These are phyloP conservation scores for Aureobasidium melanogenum DNA, from an alignment of 2,329 filamentous ascomycete genomes.

Conservation along the genomic window DNA sequence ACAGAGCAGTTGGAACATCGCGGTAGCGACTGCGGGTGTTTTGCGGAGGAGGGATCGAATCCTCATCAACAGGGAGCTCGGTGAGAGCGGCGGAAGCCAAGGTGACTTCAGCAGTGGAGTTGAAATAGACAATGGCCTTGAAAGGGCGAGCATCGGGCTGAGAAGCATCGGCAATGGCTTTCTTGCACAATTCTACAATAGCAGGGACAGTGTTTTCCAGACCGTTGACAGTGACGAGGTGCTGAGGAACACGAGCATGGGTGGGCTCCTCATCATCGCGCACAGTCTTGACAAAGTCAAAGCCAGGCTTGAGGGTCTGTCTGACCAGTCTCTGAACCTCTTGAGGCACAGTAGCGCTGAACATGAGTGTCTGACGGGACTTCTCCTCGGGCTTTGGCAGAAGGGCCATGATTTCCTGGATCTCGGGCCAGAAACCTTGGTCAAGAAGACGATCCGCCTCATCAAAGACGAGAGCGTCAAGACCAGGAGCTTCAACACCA, in stretches of 20 bases:
- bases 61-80: slow-evolving; percentile 28
- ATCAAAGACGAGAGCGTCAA: slow-evolving; percentile 54
- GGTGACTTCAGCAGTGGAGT: slow-evolving; percentile 65
- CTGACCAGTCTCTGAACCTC: slow-evolving; percentile 75
- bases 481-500: slow-evolving; percentile 54
- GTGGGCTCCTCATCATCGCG: slow-evolving; percentile 72
- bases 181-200: slow-evolving; percentile 65
- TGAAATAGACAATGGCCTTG: slow-evolving; percentile 94
- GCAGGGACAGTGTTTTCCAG: slow-evolving; percentile 71
- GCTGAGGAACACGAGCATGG: slow-evolving; percentile 75
- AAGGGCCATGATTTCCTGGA: slow-evolving; percentile 37
- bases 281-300: slow-evolving; percentile 88
- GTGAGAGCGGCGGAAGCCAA: slow-evolving; percentile 53
- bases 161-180: slow-evolving; percentile 41
- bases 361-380: slow-evolving; percentile 83
- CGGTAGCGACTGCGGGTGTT: slow-evolving; percentile 13
- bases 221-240: slow-evolving; percentile 56
- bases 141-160: slow-evolving; percentile 51
- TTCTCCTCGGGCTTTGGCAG: slow-evolving; percentile 56
- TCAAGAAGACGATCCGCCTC: slow-evolving; percentile 61
- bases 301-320: slow-evolving; percentile 68
- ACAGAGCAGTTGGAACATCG: slow-evolving; percentile 24
- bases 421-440: slow-evolving; percentile 43
- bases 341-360: slow-evolving; percentile 84
- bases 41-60: background rate